These are phyloP conservation scores for Paecilomyces dactylethromorphus DNA, from an alignment of 2,329 filamentous ascomycete genomes.

Conservation along the genomic window DNA sequence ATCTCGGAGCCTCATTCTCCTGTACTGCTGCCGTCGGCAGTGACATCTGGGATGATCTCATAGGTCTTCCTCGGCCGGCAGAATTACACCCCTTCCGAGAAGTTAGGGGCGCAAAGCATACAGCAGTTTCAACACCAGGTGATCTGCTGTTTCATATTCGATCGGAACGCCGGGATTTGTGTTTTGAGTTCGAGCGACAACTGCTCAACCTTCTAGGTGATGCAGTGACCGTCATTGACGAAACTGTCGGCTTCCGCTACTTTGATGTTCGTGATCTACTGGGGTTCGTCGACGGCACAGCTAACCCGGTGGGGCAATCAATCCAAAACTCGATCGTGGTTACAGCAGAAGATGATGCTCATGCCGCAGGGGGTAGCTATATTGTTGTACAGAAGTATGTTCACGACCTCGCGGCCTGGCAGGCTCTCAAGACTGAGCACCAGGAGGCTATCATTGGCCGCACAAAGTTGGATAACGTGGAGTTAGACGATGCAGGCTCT, in stretches of 20 bases:
- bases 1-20: conserved; percentile 39
- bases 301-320: conserved; percentile 47
- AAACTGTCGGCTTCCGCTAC: conserved; percentile 53
- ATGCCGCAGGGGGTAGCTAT: conserved; percentile 47
- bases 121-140: conserved; percentile 50
- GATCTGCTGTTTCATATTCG: conserved; percentile 56
- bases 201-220: conserved; percentile 45
- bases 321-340: conserved; percentile 41
- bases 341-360: conserved; percentile 33
- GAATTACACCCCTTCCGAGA: conserved; percentile 48
- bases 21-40: conserved; percentile 53
- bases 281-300: conserved; percentile 56
- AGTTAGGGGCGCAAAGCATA: conserved; percentile 44
- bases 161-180: conserved; percentile 49
- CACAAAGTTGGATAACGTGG: conserved; percentile 52
- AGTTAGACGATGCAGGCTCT: conserved; percentile 46
- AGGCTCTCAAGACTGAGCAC: conserved; percentile 39
- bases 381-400: conserved; percentile 56
- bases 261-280: conserved; percentile 54
- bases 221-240: conserved; percentile 44
- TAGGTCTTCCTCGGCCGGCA: conserved; percentile 37
- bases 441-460: conserved; percentile 54
- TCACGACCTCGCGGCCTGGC: conserved; percentile 47
- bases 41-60: conserved; percentile 45
- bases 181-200: conserved; percentile 54